phyloP scores from a whole-genome alignment of 257 asterid genomes.

The Solanum gandarillasii region DNA sequence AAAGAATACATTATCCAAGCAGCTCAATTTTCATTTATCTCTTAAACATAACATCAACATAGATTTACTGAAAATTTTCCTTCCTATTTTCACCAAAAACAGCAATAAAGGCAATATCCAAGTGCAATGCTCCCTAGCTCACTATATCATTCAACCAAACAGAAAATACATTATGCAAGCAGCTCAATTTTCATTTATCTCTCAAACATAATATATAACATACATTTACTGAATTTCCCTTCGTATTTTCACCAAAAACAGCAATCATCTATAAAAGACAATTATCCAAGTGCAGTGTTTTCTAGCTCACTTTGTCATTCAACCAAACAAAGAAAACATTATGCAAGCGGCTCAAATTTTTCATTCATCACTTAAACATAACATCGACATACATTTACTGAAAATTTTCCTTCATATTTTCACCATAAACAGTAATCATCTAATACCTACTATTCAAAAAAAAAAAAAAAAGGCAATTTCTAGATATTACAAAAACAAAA shows the following conservation, averaged over 20 bases:
- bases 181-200: not conserved
- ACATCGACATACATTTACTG: not conserved
- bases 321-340: not conserved
- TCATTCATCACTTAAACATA: not conserved
- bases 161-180: not conserved
- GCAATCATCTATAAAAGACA: not conserved
- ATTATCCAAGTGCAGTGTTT: not conserved
- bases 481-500: not conserved
- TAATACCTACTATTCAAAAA: not conserved
- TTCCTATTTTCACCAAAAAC: not conserved
- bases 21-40: not conserved
- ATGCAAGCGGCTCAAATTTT: not conserved
- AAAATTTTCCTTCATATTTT: not conserved
- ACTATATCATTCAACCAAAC: not conserved
- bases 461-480: not conserved
- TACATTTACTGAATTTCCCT: not conserved
- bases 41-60: not conserved
- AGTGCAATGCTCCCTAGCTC: not conserved
- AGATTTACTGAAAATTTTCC: not conserved
- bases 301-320: not conserved
- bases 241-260: not conserved
- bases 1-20: not conserved
- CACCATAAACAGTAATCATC: not conserved
- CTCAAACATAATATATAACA: not conserved
- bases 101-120: not conserved